Evolutionary conservation across 129 eudicot species (phyloP).

Genomic region (sunflower (Helianthus annuus)): HanXRQr2.0-SUNRISE NC_035437.2:155967202-155967701

Average conservation of each 20-base stretch:
- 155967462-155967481: slow-evolving; percentile 70
- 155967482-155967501: slow-evolving; percentile 65
- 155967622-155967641: too few relatives aligned
- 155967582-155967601: slow-evolving; percentile 80
- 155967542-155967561: slow-evolving; percentile 70
- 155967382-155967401: background rate
- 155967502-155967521: slow-evolving; percentile 70
- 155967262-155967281: background rate
- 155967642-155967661: too few relatives aligned
- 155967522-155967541: slow-evolving; percentile 75
- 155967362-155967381: slow-evolving; percentile 7
- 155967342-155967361: slow-evolving; percentile 16
- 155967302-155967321: slow-evolving; percentile 59
- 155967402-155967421: slow-evolving; percentile 4
- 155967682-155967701: too few relatives aligned
- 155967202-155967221: background rate
- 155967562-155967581: slow-evolving; percentile 91
- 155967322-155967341: slow-evolving; percentile 36
- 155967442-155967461: slow-evolving; percentile 48
- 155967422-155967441: slow-evolving; percentile 6
- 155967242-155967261: background rate
- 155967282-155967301: slow-evolving; percentile 34
- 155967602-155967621: too few relatives aligned
- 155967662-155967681: too few relatives aligned
- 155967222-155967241: background rate